Percentiles rank a stretch among this genome's conserved stretches.
phyloP scores from a whole-genome alignment of 805 yeast species.

The Myxozyma melibiosi region DNA sequence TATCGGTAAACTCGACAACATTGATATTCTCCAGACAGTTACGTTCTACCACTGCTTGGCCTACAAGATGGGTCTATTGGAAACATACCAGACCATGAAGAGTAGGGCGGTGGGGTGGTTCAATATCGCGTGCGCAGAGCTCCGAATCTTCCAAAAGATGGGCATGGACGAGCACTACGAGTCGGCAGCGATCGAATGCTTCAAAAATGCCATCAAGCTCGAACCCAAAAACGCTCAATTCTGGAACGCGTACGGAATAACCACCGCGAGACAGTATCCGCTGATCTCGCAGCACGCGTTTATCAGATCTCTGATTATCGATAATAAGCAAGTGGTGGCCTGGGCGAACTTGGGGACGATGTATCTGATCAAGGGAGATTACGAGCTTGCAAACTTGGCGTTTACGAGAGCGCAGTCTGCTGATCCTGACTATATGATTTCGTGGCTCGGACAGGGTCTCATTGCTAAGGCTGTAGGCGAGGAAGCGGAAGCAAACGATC shows the following conservation, averaged over 20 bases:
- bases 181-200: slow-evolving; percentile 55
- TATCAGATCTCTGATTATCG: slow-evolving; percentile 73
- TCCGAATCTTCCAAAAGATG: slow-evolving; percentile 53
- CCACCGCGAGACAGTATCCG: slow-evolving; percentile 64
- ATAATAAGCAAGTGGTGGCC: slow-evolving; percentile 63
- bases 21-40: not conserved
- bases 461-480: slow-evolving; percentile 42
- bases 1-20: not conserved
- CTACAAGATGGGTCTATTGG: slow-evolving; percentile 24
- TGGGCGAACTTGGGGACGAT: slow-evolving; percentile 86
- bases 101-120: slow-evolving; percentile 47
- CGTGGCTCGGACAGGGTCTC: slow-evolving; percentile 90
- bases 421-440: slow-evolving; percentile 69
- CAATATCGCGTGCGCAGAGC: slow-evolving; percentile 59
- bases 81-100: slow-evolving; percentile 6
- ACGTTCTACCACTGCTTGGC: slow-evolving; percentile 18
- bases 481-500: slow-evolving; percentile 52
- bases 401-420: slow-evolving; percentile 74
- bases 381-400: slow-evolving; percentile 71
- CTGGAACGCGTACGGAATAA: slow-evolving; percentile 85
- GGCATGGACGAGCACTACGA: slow-evolving; percentile 15
- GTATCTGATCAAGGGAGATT: slow-evolving; percentile 68
- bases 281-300: slow-evolving; percentile 89
- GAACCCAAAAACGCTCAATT: slow-evolving; percentile 70
- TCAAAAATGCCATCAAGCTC: slow-evolving; percentile 68